Percentiles rank a stretch among this genome's conserved stretches.
Evolutionary conservation across 208 protist species (phyloP).

Genomic region (Willaertia magna): DNA sequence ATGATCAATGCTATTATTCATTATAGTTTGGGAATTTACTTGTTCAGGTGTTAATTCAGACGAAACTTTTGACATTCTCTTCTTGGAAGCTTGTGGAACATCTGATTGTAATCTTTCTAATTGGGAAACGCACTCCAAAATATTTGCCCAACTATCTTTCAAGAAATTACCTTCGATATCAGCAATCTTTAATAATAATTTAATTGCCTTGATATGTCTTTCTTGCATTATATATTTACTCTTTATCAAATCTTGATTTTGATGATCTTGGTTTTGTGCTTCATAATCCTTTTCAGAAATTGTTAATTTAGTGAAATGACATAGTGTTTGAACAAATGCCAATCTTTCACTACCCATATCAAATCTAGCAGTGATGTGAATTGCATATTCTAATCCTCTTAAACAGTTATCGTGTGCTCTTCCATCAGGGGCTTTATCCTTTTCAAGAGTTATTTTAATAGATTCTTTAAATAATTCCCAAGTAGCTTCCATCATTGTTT

Average conservation of each 20-base stretch:
- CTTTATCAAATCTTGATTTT: constrained; percentile 21
- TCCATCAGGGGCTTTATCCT: neutral
- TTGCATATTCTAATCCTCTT: constrained; percentile 34
- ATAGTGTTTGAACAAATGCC: neutral
- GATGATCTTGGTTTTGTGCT: neutral
- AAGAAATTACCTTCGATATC: constrained; percentile 51
- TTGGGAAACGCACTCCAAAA: constrained; percentile 55
- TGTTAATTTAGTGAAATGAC: neutral
- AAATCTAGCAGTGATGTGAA: constrained; percentile 39
- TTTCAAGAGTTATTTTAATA: constrained; percentile 33
- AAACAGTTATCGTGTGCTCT: constrained; percentile 26
- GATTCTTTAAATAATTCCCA: constrained; percentile 40
- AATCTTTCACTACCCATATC: constrained; percentile 36
- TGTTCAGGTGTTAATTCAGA: constrained; percentile 13
- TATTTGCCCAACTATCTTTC: constrained; percentile 36
- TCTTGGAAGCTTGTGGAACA: neutral
- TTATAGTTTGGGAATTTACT: constrained; percentile 33
- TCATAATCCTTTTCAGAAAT: neutral
- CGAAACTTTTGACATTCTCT: neutral
- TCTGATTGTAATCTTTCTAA: constrained; percentile 38
- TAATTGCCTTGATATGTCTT: constrained; percentile 66
- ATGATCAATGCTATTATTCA: constrained; percentile 38
- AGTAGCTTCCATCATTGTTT: constrained; percentile 44
- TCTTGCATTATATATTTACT: constrained; percentile 39
- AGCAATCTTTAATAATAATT: constrained; percentile 49